phyloP scores from a whole-genome alignment of 352 stramenopile genomes.

The Globisporangium camurandrum region DNA sequence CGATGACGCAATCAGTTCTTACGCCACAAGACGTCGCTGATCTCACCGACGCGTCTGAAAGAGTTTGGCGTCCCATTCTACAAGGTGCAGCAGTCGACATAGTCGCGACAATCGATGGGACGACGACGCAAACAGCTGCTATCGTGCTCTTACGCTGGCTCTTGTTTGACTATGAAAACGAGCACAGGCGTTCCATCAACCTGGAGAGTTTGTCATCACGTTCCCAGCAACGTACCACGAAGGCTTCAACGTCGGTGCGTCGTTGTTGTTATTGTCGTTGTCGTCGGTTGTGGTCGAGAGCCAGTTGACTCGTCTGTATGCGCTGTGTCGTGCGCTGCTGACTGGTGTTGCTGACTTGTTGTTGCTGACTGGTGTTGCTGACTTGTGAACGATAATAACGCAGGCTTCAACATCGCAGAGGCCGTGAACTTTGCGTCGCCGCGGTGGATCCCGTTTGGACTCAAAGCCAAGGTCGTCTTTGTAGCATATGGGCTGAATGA shows the following conservation, averaged over 20 bases:
- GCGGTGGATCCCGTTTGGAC: constrained; percentile 72
- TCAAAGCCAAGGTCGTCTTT: constrained; percentile 83
- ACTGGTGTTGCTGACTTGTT: not conserved
- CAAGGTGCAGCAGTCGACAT: constrained; percentile 19
- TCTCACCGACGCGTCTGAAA: constrained; percentile 76
- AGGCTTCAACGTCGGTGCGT: constrained; percentile 84
- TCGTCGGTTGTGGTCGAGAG: no score
- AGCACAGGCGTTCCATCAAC: constrained; percentile 59
- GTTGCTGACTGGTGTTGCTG: not conserved
- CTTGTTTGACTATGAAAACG: not conserved
- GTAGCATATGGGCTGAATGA: not conserved
- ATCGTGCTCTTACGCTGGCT: no score
- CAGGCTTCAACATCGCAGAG: constrained; percentile 89
- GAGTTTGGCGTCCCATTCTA: constrained; percentile 81
- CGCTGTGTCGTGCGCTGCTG: not conserved
- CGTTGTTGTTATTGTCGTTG: not conserved
- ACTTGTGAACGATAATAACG: not conserved
- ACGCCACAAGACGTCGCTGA: constrained; percentile 90
- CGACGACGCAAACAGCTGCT: no score
- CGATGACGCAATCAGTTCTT: constrained; percentile 56
- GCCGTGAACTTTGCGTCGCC: constrained; percentile 87
- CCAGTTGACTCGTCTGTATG: not conserved
- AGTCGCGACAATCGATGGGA: not conserved
- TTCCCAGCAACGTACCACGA: constrained; percentile 87
- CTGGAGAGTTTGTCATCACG: constrained; percentile 90